These are phyloP conservation scores for Pseudopithomyces chartarum DNA, from an alignment of 2,329 filamentous ascomycete genomes.

Conservation along the genomic window DNA sequence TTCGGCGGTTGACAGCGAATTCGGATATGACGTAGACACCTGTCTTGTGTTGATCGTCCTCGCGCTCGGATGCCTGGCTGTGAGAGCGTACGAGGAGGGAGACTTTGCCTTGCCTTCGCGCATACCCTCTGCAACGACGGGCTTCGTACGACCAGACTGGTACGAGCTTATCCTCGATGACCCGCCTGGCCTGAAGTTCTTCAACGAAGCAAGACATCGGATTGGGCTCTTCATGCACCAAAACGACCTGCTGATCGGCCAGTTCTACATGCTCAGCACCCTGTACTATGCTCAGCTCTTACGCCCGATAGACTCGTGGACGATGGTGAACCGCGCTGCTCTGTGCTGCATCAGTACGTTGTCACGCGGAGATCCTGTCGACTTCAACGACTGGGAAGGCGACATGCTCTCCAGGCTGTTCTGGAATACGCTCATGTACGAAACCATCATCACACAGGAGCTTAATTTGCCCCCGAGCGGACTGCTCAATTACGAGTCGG, in stretches of 20 bases:
- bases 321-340: conserved; percentile 58
- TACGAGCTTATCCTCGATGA: conserved; percentile 43
- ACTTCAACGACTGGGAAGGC: conserved; percentile 58
- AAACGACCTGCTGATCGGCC: conserved; percentile 56
- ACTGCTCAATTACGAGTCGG: conserved; percentile 56
- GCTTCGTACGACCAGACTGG: conserved; percentile 40
- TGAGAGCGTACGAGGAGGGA: conserved; percentile 56
- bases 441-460: conserved; percentile 61
- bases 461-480: conserved; percentile 58
- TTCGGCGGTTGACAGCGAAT: conserved; percentile 55
- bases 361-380: conserved; percentile 48
- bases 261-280: conserved; percentile 59
- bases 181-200: conserved; percentile 56
- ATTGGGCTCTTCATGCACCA: conserved; percentile 59
- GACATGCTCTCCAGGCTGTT: conserved; percentile 62
- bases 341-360: conserved; percentile 56
- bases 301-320: conserved; percentile 60
- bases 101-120: conserved; percentile 51
- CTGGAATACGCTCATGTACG: conserved; percentile 62
- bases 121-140: conserved; percentile 9
- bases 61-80: conserved; percentile 57
- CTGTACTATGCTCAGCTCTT: conserved; percentile 59
- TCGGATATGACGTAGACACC: conserved; percentile 58
- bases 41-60: conserved; percentile 58
- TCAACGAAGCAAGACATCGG: conserved; percentile 59